phyloP scores from a whole-genome alignment of 192 early-diverging fungal genomes.

The Lobosporangium transversale region DNA sequence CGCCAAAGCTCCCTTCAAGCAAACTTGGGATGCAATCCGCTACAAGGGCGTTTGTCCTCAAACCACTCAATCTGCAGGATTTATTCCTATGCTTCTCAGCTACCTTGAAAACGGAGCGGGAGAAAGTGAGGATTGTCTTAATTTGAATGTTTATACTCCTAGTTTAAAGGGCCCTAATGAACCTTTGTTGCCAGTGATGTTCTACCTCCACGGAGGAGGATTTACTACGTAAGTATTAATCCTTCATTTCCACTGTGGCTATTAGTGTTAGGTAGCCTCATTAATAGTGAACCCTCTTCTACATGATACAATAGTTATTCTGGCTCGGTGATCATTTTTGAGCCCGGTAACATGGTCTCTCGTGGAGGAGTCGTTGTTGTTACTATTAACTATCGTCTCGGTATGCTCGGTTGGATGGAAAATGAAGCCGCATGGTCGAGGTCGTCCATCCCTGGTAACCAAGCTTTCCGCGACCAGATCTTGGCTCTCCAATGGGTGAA shows the following conservation, averaged over 20 bases:
- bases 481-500: conserved; percentile 64
- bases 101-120: conserved; percentile 17
- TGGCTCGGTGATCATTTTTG: conserved; percentile 31
- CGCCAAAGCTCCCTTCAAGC: conserved; percentile 17
- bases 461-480: conserved; percentile 61
- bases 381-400: conserved; percentile 50
- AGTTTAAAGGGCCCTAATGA: conserved; percentile 21
- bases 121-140: conserved; percentile 42
- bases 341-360: conserved; percentile 45
- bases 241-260: too few relatives aligned
- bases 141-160: conserved; percentile 46
- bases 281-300: background rate
- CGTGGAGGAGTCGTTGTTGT: conserved; percentile 47
- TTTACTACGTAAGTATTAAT: conserved; percentile 25
- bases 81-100: background rate
- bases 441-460: conserved; percentile 23
- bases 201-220: conserved; percentile 44
- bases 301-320: conserved; percentile 15
- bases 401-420: conserved; percentile 39
- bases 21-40: background rate
- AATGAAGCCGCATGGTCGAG: conserved; percentile 1
- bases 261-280: too few relatives aligned
- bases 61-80: conserved; percentile 8
- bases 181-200: conserved; percentile 17
- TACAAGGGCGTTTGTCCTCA: conserved; percentile 24